Percentiles rank a stretch among this genome's conserved stretches.
Evolutionary conservation across 257 asterid genomes (phyloP).

Genomic region (Rhazya stricta): DNA sequence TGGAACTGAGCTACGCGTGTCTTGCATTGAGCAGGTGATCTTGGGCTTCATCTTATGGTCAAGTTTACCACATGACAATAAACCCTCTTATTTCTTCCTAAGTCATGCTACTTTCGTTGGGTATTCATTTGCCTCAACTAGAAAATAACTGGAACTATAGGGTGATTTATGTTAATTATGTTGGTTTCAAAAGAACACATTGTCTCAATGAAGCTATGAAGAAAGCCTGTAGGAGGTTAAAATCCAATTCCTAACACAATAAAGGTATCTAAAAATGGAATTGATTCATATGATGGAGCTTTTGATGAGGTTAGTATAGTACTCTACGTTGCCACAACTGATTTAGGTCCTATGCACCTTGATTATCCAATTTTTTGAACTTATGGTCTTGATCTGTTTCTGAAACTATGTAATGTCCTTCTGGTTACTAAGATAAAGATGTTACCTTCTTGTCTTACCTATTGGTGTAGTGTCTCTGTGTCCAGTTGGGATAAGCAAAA

Average conservation of each 20-base stretch:
- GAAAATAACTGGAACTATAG: neutral
- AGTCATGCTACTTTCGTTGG: neutral
- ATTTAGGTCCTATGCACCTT: neutral
- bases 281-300: neutral
- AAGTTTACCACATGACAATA: neutral
- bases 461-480: too few relatives aligned
- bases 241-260: neutral
- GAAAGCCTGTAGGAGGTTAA: too few relatives aligned
- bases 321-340: neutral
- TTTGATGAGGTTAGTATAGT: too few relatives aligned
- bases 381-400: too few relatives aligned
- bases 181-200: neutral
- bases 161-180: neutral
- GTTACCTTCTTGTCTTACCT: too few relatives aligned
- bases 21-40: conserved; percentile 83
- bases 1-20: conserved; percentile 72
- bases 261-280: neutral
- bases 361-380: too few relatives aligned
- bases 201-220: neutral
- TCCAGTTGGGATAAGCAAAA: too few relatives aligned
- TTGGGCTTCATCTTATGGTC: neutral
- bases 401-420: too few relatives aligned
- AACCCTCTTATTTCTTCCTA: neutral
- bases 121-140: neutral
- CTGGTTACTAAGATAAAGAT: too few relatives aligned